A percentile compares a stretch with the other conserved stretches of the same genome.
Conservation (phyloP, 306 rosid species). For the Dryas alaskensis region DNA sequence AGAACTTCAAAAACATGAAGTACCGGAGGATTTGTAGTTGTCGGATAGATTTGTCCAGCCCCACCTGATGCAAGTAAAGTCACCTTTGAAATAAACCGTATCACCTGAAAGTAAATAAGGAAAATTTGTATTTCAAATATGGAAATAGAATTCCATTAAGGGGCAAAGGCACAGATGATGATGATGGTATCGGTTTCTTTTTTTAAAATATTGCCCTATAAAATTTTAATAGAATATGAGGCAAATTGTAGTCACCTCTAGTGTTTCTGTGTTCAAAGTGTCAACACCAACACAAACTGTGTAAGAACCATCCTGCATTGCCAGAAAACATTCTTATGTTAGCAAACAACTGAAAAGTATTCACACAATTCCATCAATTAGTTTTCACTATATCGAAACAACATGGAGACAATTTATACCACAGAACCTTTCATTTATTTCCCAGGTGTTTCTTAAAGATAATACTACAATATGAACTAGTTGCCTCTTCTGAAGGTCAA, state of each 20-base stretch:
- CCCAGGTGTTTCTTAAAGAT: not conserved
- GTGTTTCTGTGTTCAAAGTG: slow-evolving; percentile 68
- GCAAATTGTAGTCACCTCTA: slow-evolving; percentile 56
- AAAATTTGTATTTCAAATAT: not conserved
- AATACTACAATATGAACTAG: not conserved
- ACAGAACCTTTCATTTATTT: not conserved
- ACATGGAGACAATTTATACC: not conserved
- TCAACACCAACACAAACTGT: slow-evolving; percentile 81
- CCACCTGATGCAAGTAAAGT: slow-evolving; percentile 96
- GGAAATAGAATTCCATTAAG: not conserved
- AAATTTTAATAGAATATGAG: not conserved
- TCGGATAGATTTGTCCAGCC: slow-evolving; percentile 93
- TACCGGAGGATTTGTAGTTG: slow-evolving; percentile 96
- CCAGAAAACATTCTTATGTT: slow-evolving; percentile 31
- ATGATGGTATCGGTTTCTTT: not conserved
- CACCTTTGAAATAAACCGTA: slow-evolving; percentile 84
- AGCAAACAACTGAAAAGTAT: slow-evolving; percentile 20
- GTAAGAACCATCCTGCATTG: slow-evolving; percentile 66
- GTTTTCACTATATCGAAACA: not conserved
- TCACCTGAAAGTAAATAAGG: slow-evolving; percentile 56
- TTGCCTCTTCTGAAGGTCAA: not conserved
- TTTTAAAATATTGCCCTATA: slow-evolving; percentile 16
- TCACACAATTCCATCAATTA: slow-evolving; percentile 16
- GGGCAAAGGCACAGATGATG: not conserved
- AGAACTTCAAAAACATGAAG: not conserved